These are phyloP conservation scores for Dactylellina drechsleri DNA, from an alignment of 2,329 filamentous ascomycete genomes.

Conservation along the genomic window DNA sequence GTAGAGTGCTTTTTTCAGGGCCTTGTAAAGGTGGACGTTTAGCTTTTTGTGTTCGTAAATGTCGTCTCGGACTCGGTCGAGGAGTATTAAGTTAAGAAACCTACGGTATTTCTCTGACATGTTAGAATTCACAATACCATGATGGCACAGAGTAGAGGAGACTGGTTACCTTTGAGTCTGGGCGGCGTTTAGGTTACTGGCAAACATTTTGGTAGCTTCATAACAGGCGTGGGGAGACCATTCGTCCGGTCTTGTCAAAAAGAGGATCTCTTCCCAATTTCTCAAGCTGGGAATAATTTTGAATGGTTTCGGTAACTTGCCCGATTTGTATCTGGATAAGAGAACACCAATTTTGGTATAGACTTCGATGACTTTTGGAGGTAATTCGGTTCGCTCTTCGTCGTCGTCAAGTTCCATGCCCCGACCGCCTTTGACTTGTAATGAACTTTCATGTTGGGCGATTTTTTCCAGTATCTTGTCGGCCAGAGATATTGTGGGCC, in stretches of 20 bases:
- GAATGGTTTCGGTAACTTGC: slow-evolving; percentile 96
- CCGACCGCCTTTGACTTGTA: slow-evolving; percentile 62
- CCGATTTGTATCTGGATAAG: slow-evolving; percentile 90
- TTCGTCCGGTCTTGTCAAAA: slow-evolving; percentile 80
- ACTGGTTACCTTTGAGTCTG: slow-evolving; percentile 56
- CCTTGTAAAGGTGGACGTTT: slow-evolving; percentile 93
- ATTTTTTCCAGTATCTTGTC: slow-evolving; percentile 96
- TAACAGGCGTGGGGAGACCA: slow-evolving; percentile 85
- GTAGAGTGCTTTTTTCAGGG: slow-evolving; percentile 90
- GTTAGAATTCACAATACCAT: not conserved
- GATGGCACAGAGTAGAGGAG: not conserved
- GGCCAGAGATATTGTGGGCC: slow-evolving; percentile 81
- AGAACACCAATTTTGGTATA: slow-evolving; percentile 92
- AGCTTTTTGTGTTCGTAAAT: slow-evolving; percentile 94
- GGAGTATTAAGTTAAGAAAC: slow-evolving; percentile 85
- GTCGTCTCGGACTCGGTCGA: slow-evolving; percentile 90
- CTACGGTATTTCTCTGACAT: slow-evolving; percentile 8
- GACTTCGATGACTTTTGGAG: slow-evolving; percentile 90
- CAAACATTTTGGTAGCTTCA: slow-evolving; percentile 90
- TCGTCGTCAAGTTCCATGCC: slow-evolving; percentile 60
- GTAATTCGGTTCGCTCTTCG: slow-evolving; percentile 85
- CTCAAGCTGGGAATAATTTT: slow-evolving; percentile 94
- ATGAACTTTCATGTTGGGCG: slow-evolving; percentile 82
- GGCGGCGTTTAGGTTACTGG: slow-evolving; percentile 77
- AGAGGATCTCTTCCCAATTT: slow-evolving; percentile 88